Conservation (phyloP, 345 rosid genomes). For the Xanthoceras sorbifolium region DNA sequence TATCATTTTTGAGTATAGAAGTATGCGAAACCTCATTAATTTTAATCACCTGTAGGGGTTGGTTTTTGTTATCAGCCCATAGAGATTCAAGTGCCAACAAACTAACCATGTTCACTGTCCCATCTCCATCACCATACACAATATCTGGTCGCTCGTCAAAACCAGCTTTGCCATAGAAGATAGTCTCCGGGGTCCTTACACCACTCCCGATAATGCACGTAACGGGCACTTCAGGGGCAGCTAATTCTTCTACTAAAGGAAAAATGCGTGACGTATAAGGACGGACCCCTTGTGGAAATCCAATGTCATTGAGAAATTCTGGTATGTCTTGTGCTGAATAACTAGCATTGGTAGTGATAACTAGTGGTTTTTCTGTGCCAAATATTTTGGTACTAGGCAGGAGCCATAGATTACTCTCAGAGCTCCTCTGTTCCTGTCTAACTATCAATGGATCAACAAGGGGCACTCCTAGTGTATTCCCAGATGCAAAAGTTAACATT, state of each 20-base stretch:
- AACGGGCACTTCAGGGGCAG: constrained; percentile 55
- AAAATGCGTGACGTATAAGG: constrained; percentile 60
- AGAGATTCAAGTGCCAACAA: constrained; percentile 51
- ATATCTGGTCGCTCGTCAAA: constrained; percentile 64
- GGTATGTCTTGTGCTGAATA: constrained; percentile 59
- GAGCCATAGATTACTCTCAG: constrained; percentile 88
- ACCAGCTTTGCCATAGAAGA: constrained; percentile 50
- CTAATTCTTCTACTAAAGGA: constrained; percentile 45
- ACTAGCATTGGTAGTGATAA: constrained; percentile 42
- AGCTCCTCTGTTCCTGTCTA: constrained; percentile 69
- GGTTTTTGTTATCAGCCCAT: constrained; percentile 41
- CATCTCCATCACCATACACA: constrained; percentile 84
- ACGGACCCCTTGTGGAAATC: constrained; percentile 57
- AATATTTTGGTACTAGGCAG: constrained; percentile 62
- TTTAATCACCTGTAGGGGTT: constrained; percentile 43
- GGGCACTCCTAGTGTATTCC: constrained; percentile 72
- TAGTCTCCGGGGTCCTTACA: constrained; percentile 60
- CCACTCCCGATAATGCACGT: constrained; percentile 68
- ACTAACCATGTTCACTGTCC: constrained; percentile 78
- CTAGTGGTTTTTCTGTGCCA: constrained; percentile 40
- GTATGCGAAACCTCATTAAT: constrained; percentile 60
- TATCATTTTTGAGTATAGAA: constrained; percentile 47
- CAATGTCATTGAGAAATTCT: constrained; percentile 57
- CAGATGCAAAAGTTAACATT: constrained; percentile 74
- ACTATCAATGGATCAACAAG: constrained; percentile 76